Evolutionary conservation across 192 early-diverging fungal species (phyloP).

Genomic region (Backusella psychrophila): DNA sequence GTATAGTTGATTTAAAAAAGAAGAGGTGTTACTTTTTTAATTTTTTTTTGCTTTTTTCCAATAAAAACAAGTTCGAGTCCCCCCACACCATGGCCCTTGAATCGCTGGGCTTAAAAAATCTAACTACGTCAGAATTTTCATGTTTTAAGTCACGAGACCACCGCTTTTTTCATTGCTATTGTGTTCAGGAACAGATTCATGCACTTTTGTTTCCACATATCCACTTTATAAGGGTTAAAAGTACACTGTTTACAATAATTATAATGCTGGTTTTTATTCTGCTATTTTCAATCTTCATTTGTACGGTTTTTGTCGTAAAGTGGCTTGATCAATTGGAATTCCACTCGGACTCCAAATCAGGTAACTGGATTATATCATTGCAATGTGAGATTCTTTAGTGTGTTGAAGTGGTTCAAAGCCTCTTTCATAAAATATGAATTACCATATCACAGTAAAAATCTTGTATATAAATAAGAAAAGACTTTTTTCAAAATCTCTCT

Average conservation of each 20-base stretch:
- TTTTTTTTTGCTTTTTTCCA: neutral
- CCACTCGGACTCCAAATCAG: no score
- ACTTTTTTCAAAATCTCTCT: no score
- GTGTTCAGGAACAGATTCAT: neutral
- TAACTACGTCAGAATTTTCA: neutral
- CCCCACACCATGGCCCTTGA: constrained; percentile 1
- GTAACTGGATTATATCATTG: no score
- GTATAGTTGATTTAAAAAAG: neutral
- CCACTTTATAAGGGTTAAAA: no score
- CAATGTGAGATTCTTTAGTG: no score
- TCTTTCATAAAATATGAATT: no score
- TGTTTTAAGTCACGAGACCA: neutral
- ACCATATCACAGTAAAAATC: no score
- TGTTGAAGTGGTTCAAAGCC: no score
- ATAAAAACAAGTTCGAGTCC: neutral
- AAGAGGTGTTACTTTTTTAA: neutral
- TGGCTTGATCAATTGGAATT: no score
- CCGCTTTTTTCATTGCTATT: neutral
- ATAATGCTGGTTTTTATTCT: neutral
- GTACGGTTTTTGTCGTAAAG: no score
- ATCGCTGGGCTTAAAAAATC: neutral
- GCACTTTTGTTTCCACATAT: neutral
- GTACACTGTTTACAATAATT: neutral
- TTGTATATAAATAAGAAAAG: no score
- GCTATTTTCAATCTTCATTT: no score